A percentile compares a stretch with the other conserved stretches of the same genome.
Evolutionary conservation across 345 rosid species (phyloP).

Genomic region (Brassica nigra): DNA sequence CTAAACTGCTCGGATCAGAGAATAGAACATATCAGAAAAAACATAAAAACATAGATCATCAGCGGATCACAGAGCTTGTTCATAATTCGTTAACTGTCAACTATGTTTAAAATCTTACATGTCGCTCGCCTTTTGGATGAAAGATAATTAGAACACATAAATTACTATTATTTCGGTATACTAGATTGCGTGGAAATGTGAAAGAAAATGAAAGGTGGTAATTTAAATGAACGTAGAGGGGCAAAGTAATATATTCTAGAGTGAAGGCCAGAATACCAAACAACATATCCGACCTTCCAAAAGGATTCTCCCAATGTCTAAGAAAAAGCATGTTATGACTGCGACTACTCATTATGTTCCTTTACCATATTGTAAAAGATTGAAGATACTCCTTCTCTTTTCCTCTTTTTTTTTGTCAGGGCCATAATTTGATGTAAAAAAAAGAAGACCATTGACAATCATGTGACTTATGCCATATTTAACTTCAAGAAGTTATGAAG

Average conservation of each 20-base stretch:
- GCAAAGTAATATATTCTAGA: constrained; percentile 23
- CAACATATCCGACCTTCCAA: constrained; percentile 33
- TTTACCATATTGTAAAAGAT: constrained; percentile 24
- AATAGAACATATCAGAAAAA: no score
- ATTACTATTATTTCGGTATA: neutral
- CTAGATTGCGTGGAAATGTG: constrained; percentile 9
- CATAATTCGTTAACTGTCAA: neutral
- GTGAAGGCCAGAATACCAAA: constrained; percentile 32
- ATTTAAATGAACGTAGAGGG: constrained; percentile 1
- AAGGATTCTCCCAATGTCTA: constrained; percentile 22
- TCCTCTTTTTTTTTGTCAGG: neutral
- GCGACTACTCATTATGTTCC: constrained; percentile 32
- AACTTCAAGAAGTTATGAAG: neutral
- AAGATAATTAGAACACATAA: neutral
- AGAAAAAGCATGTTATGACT: constrained; percentile 28
- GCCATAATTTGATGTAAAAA: neutral
- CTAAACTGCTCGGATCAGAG: no score
- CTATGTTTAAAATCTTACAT: neutral
- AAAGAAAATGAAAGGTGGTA: constrained; percentile 2
- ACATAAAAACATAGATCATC: neutral
- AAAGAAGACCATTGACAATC: neutral
- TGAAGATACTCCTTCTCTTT: constrained; percentile 20
- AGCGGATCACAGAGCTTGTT: neutral
- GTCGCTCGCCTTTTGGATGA: neutral
- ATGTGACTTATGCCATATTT: constrained; percentile 7